Percentiles rank a stretch among this genome's conserved stretches.
Evolutionary conservation across 495 filamentous ascomycete species (phyloP).

Genomic region (Penicillium pulvis): DNA sequence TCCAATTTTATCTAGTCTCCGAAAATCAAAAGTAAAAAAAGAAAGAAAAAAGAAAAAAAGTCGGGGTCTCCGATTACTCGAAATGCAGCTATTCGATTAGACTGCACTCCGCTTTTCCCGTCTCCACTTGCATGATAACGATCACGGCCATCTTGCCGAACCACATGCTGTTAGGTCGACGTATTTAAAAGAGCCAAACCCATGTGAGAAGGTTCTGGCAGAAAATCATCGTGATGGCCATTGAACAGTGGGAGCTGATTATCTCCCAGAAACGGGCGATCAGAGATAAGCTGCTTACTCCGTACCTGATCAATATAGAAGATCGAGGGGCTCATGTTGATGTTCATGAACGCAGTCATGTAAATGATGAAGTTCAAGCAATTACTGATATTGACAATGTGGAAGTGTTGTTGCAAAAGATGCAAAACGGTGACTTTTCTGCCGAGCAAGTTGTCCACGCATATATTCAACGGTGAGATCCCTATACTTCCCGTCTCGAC

Average conservation of each 20-base stretch:
- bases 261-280: conserved; percentile 32
- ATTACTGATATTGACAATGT: conserved; percentile 48
- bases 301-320: conserved; percentile 34
- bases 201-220: not conserved
- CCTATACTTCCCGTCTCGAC: not conserved
- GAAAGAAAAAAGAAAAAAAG: not conserved
- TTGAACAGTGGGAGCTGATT: conserved; percentile 33
- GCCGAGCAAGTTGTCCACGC: conserved; percentile 44
- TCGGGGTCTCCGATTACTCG: not conserved
- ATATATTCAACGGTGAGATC: conserved; percentile 53
- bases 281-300: conserved; percentile 31
- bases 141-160: conserved; percentile 5
- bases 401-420: conserved; percentile 28
- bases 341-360: conserved; percentile 28
- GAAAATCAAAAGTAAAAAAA: too few species aligned
- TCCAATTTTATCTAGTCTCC: not conserved
- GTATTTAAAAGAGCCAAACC: not conserved
- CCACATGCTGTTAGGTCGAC: not conserved
- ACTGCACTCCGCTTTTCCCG: conserved; percentile 7
- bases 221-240: not conserved
- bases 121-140: conserved; percentile 9
- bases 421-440: conserved; percentile 41
- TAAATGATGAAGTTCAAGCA: conserved; percentile 27
- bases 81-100: conserved; percentile 3
- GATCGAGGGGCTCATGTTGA: conserved; percentile 27